phyloP scores from a whole-genome alignment of 768 basidiomycete species.

The Kondoa malvinella region DNA sequence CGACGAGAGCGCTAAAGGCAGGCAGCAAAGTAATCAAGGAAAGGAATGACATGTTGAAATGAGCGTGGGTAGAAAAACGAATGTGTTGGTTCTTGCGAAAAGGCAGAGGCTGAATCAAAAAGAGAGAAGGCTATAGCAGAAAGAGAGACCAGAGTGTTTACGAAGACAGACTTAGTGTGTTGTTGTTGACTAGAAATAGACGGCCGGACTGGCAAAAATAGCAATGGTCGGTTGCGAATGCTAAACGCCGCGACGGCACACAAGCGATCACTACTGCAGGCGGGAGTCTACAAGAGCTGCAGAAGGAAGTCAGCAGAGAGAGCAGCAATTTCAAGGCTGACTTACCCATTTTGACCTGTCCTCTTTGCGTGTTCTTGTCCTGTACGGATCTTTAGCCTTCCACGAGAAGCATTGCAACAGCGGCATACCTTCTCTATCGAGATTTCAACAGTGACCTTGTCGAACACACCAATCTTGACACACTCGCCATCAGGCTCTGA shows the following conservation, averaged over 20 bases:
- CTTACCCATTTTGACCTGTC: not conserved
- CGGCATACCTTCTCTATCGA: slow-evolving; percentile 64
- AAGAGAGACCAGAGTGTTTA: too few relatives aligned
- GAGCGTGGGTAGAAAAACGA: not conserved
- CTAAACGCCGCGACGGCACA: not conserved
- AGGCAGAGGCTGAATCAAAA: not conserved
- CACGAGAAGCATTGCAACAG: too few relatives aligned
- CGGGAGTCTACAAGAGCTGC: not conserved
- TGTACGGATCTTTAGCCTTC: too few relatives aligned
- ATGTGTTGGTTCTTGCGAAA: not conserved
- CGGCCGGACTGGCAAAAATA: too few relatives aligned
- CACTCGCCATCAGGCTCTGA: slow-evolving; percentile 28
- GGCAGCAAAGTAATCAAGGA: not conserved
- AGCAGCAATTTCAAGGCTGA: not conserved
- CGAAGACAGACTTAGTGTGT: too few relatives aligned
- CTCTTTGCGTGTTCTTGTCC: not conserved
- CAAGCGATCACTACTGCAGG: not conserved
- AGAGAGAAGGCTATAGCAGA: too few relatives aligned
- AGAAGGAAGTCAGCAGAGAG: not conserved
- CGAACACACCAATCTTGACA: slow-evolving; percentile 68
- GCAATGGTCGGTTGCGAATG: too few relatives aligned
- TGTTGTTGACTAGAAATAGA: too few relatives aligned
- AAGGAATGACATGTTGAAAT: too few relatives aligned
- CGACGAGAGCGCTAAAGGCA: not conserved
- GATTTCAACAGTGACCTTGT: slow-evolving; percentile 78